Evolutionary conservation across 2,329 filamentous ascomycete genomes (phyloP), one percentile per base, ranked within the genome.

Genomic region (Ophiostoma sp.): DNA sequence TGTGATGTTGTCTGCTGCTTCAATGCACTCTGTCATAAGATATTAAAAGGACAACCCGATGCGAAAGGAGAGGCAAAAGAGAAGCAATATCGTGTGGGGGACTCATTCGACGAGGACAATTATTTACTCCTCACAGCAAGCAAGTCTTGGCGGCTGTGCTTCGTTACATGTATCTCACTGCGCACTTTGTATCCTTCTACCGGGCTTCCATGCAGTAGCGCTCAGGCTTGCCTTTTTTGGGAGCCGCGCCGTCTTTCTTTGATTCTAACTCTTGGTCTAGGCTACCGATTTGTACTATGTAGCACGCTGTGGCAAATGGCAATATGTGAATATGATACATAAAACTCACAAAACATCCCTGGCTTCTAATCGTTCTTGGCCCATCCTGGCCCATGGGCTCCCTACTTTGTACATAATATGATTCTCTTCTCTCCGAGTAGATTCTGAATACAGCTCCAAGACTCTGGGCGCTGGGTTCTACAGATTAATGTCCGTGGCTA

Each of bases 131-230:
- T 57, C 52, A 27, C 52, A 27, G 23, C 52, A 31, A 31, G 27
- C 15, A 57, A 27, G 52, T 57, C 52, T 57, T 57, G 52, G 52
- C 52, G 52, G 52, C 52, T 57, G 23, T 48, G 23, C 23, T 13
- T 57, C 52, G 52, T 57, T 57, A 11, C 52, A 57, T 57, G 10
- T 11, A 11, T 2, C 48, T 57, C 23, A 13, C 7, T 27, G 8
- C 27, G 11, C n/a, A 57, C 52, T 57, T 57, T 57, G n/a, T 57
- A 20, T 57, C 52, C 52, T 57, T 57, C 52, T 57, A 27, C 52
- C 52, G 52, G 23, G 52, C 52, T 57, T 57, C 52, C 52, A 57
- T 57, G 52, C 52, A 57, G 52, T 57, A 57, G 52, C 52, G 52
- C n/a, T 15, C 52, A 15, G 7, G 52, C 52, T 57, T 57, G 27